These are phyloP conservation scores for Claviceps fusiformis DNA, from an alignment of 2,329 filamentous ascomycete genomes.

Conservation along the genomic window DNA sequence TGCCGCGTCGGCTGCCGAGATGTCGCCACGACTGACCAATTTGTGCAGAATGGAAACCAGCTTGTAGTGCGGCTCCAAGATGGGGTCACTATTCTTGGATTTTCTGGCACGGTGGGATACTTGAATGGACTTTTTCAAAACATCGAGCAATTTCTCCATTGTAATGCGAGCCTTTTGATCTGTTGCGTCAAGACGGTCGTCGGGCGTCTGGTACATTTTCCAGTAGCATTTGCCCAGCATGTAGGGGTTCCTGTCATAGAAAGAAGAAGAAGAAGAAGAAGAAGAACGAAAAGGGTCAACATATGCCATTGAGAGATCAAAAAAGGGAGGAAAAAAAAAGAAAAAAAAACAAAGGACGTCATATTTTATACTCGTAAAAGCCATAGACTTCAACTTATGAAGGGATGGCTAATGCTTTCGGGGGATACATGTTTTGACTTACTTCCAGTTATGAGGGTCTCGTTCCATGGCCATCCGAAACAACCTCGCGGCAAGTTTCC, in stretches of 20 bases:
- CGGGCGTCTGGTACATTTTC: slow-evolving; percentile 46
- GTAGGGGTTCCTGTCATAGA: slow-evolving; percentile 32
- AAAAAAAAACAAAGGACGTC: too few relatives aligned
- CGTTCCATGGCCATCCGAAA: slow-evolving; percentile 42
- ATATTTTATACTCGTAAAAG: too few relatives aligned
- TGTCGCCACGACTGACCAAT: slow-evolving; percentile 45
- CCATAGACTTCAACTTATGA: too few relatives aligned
- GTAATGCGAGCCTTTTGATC: slow-evolving; percentile 22
- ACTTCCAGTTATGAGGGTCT: slow-evolving; percentile 44
- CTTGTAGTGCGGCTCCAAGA: slow-evolving; percentile 88
- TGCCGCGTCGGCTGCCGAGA: slow-evolving; percentile 34
- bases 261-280: too few relatives aligned
- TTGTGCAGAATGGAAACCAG: slow-evolving; percentile 73
- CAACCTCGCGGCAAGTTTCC: slow-evolving; percentile 44
- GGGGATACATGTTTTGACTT: slow-evolving; percentile 13
- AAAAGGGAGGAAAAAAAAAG: not conserved
- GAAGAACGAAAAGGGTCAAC: not conserved
- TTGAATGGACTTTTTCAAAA: slow-evolving; percentile 37
- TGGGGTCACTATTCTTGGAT: slow-evolving; percentile 53
- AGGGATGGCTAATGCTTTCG: too few relatives aligned
- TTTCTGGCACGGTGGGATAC: slow-evolving; percentile 39
- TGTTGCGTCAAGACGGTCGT: slow-evolving; percentile 28
- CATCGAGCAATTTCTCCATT: slow-evolving; percentile 28
- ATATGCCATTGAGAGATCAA: not conserved
- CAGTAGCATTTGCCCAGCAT: slow-evolving; percentile 50